Evolutionary conservation across 2,329 filamentous ascomycete genomes (phyloP).

Genomic region (Fusarium verrucosum): DNA sequence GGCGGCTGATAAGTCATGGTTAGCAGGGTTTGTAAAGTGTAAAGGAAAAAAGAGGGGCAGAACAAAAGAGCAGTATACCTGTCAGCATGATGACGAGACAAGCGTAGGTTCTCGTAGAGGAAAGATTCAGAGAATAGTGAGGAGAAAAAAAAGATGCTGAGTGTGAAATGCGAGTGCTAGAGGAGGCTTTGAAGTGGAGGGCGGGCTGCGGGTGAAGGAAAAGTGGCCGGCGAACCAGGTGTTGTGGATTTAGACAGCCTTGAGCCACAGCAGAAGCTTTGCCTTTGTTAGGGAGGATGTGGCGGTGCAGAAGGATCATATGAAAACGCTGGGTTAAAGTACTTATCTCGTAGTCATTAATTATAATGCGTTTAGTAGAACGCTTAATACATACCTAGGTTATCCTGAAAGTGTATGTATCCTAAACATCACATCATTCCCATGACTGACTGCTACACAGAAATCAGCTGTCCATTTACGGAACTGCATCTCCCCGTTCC

Average conservation of each 20-base stretch:
- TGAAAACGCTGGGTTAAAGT: constrained; percentile 3
- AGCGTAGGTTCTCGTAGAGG: background rate
- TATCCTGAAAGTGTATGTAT: no score
- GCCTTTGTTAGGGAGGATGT: constrained; percentile 1
- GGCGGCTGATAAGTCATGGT: constrained; percentile 23
- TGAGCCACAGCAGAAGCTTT: constrained; percentile 17
- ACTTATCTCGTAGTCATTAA: background rate
- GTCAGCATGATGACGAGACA: background rate
- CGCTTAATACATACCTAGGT: no score
- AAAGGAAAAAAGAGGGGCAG: background rate
- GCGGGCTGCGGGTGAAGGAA: constrained; percentile 30
- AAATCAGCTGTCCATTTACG: background rate
- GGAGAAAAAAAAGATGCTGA: constrained; percentile 13
- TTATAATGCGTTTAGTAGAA: background rate
- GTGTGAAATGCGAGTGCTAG: constrained; percentile 29
- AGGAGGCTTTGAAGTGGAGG: constrained; percentile 34
- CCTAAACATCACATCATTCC: no score
- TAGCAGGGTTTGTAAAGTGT: constrained; percentile 9
- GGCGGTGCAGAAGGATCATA: constrained; percentile 7
- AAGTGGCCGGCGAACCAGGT: constrained; percentile 41
- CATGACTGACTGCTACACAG: background rate
- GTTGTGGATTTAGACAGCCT: constrained; percentile 34
- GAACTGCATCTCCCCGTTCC: background rate
- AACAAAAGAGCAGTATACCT: background rate
- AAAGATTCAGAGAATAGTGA: background rate